A percentile compares a stretch with the other conserved stretches of the same genome.
phyloP scores from a whole-genome alignment of 805 yeast genomes.

The Torulaspora maleeae region DNA sequence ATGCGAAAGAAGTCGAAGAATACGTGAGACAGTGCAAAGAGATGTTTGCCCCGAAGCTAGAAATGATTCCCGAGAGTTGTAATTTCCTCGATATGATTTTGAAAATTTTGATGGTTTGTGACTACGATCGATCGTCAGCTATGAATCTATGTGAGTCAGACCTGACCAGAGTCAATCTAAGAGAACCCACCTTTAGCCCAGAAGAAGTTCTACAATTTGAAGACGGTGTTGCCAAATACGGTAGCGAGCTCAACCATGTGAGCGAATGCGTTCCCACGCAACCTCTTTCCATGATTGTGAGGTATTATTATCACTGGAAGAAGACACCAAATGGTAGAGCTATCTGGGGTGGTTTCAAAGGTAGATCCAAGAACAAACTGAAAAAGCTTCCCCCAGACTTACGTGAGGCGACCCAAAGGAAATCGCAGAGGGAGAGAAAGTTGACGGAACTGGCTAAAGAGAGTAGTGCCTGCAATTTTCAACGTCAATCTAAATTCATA shows the following conservation, averaged over 20 bases:
- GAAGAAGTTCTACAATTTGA: slow-evolving; percentile 69
- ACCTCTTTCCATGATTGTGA: slow-evolving; percentile 69
- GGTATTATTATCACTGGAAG: slow-evolving; percentile 90
- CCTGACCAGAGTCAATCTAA: slow-evolving; percentile 53
- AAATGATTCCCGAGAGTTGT: slow-evolving; percentile 59
- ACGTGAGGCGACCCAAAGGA: slow-evolving; percentile 1
- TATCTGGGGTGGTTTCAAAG: slow-evolving; percentile 81
- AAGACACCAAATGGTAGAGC: slow-evolving; percentile 68
- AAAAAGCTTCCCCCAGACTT: slow-evolving; percentile 23
- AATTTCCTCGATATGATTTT: slow-evolving; percentile 77
- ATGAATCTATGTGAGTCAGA: slow-evolving; percentile 39
- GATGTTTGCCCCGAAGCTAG: slow-evolving; percentile 52
- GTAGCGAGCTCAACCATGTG: slow-evolving; percentile 76
- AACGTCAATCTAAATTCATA: slow-evolving; percentile 29
- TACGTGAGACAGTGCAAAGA: slow-evolving; percentile 51
- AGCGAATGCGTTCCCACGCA: slow-evolving; percentile 68
- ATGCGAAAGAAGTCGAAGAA: slow-evolving; percentile 40
- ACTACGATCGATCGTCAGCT: slow-evolving; percentile 52
- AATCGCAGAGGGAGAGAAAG: slow-evolving; percentile 12
- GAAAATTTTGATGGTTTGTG: slow-evolving; percentile 46
- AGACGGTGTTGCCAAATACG: slow-evolving; percentile 63
- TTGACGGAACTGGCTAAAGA: slow-evolving; percentile 13
- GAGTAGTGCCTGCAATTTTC: slow-evolving; percentile 7
- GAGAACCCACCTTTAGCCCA: slow-evolving; percentile 69
- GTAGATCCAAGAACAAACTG: slow-evolving; percentile 56